Evolutionary conservation across 163 green algal genomes (phyloP), one percentile per base, ranked within the genome.

Genomic region (Smithsoniella earleae): DNA sequence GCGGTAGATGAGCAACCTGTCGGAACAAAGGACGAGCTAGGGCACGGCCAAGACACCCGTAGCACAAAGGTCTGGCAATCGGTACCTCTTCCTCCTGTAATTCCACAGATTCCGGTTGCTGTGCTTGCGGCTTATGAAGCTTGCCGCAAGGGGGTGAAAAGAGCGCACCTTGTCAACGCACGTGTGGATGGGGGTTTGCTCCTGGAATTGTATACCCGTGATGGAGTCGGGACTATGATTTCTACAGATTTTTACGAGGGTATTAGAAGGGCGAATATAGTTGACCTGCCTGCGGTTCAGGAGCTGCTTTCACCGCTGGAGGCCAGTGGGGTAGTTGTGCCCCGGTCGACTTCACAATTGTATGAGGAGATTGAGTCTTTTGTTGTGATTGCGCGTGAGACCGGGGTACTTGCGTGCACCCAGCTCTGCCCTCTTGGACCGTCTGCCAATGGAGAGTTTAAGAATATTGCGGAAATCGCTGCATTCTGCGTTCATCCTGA

Each of bases 181-280:
- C 80, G 83, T n/a, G 74, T 92, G 8, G 86, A 94, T 46, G 91
- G 92, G 8, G 88, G 86, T 10, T 77, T 98, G 46, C 82, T 98
- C 74, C 85, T 97, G 43, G 93, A 98, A 86, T 85, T 98, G 37
- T 98, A 97, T 85, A 82, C 78, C 3, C 77, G 87, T 6, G 92
- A 97, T 73, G 94, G 92, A 5, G 84, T 94, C 2, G 89, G 86
- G 34, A 92, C 85, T 62, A 97, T 98, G 91, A 92, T 95, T 66
- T 89, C 79, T 10, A 85, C 87, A 1, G 91, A 98, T 81, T 89
- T 96, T 38, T 96, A 96, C 46, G 84, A 95, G 76, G 85, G 76
- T 81, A 82, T 33, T 74, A 83, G 62, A 22, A 40, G 72, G 73
- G 87, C 72, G 10, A 31, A 31, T n/a, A 6, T 33, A n/a, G 30